These are phyloP conservation scores for Didymosphaeria variabile DNA, from an alignment of 2,329 filamentous ascomycete species.

Conservation along the genomic window DNA sequence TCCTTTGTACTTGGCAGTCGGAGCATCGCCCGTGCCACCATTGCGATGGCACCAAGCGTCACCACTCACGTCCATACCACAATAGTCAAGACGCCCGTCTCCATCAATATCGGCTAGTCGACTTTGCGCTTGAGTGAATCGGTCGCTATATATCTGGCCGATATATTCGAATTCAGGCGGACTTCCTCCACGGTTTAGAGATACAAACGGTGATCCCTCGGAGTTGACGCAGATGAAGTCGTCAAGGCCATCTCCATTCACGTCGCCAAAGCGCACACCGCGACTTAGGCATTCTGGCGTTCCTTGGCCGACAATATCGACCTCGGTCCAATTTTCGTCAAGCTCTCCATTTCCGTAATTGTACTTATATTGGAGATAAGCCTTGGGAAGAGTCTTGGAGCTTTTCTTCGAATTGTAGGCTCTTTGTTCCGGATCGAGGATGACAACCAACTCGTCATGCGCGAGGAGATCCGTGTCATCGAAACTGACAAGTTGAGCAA, in stretches of 20 bases:
- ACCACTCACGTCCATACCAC: not conserved
- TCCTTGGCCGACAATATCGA: not conserved
- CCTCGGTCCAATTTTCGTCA: not conserved
- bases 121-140: conserved; percentile 23
- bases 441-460: not conserved
- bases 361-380: not conserved
- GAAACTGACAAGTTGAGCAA: not conserved
- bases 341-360: not conserved
- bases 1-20: not conserved
- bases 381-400: not conserved
- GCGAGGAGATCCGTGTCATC: not conserved
- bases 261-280: not conserved
- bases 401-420: not conserved
- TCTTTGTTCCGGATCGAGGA: not conserved
- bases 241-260: not conserved
- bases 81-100: conserved; percentile 44
- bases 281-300: not conserved
- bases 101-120: conserved; percentile 45
- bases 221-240: not conserved
- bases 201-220: conserved; percentile 1
- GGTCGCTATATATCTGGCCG: conserved; percentile 23
- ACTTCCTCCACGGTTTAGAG: conserved; percentile 31
- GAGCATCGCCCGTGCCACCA: conserved; percentile 33
- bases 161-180: conserved; percentile 31
- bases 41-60: conserved; percentile 46